Base-by-base conservation (phyloP, 768 basidiomycete genomes). In the Podaxis sp. region DNA sequence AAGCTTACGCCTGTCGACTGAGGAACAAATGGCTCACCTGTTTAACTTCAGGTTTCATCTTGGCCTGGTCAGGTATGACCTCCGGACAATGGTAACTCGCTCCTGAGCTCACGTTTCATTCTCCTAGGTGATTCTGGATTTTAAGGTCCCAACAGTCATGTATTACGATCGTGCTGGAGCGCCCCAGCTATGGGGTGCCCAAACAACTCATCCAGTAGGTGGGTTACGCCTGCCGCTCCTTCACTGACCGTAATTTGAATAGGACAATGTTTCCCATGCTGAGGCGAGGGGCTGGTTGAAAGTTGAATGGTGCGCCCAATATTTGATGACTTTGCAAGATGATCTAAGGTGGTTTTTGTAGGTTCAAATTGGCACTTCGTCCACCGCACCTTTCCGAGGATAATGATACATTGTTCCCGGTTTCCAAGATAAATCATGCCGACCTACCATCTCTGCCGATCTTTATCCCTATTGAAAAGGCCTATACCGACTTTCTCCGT, bases 121-220 rank as follows among this genome's bases (percentile, higher is more conserved):
- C 38, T 53, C 53, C 24, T 44, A 68, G 66, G 30, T 7, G 8
- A 17, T 53, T 33, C 30, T 75, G 2, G 73, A 77, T 49, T 70
- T 68, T 51, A 80, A 78, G 59, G 71, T 79, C 50, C 79, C 79
- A 0, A 74, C 79, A 0, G 67, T 73, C 17, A 15, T 80, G 22
- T 78, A 75, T 58, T 80, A 80, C 56, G 77, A 80, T 46, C 44
- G 62, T 2, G 46, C 40, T 4, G 51, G 65, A 11, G 36, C 15
- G 1, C 56, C 66, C 3, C 62, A 52, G 20, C 38, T 66, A 12
- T 58, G 41, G 57, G 70, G 69, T n/a, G 67, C 70, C 4, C 62
- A 70, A 50, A 66, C 64, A 12, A 61, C 65, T 20, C 67, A 68
- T 22, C 57, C 62, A 37, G 70, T 70, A 4, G 17, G 67, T 7